These are phyloP conservation scores for Metarhizium anisopliae DNA, from an alignment of 2,329 filamentous ascomycete genomes.

Conservation along the genomic window DNA sequence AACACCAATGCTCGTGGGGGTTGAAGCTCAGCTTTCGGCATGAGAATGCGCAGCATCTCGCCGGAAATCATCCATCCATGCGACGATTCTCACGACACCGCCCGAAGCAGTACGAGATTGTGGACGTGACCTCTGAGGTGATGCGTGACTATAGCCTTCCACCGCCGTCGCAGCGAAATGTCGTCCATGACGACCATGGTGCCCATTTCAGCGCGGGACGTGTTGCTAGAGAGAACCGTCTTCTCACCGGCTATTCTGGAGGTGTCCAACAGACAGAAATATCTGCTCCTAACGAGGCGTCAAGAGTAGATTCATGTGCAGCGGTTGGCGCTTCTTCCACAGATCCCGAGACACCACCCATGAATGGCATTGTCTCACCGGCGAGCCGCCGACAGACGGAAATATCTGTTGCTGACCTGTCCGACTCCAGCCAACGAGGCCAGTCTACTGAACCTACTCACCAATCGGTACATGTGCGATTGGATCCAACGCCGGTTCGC, in stretches of 20 bases:
- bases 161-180: background rate
- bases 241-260: background rate
- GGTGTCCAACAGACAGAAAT: background rate
- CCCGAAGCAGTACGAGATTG: slow-evolving; percentile 24
- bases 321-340: background rate
- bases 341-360: background rate
- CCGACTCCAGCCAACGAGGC: slow-evolving; percentile 25
- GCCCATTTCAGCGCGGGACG: background rate
- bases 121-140: slow-evolving; percentile 26
- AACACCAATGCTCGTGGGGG: slow-evolving; percentile 27
- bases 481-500: background rate
- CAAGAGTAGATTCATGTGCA: background rate
- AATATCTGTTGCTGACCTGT: slow-evolving; percentile 25
- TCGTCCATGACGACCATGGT: background rate
- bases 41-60: slow-evolving; percentile 26
- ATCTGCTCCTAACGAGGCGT: background rate
- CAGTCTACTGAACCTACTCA: slow-evolving; percentile 4
- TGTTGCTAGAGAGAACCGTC: background rate
- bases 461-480: background rate
- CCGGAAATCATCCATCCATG: slow-evolving; percentile 25
- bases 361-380: slow-evolving; percentile 10
- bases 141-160: slow-evolving; percentile 24
- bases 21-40: slow-evolving; percentile 27
- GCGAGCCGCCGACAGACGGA: slow-evolving; percentile 21
- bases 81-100: slow-evolving; percentile 14